These are phyloP conservation scores for Bruguiera hainesii DNA, from an alignment of 441 rosid genomes.

Conservation along the genomic window DNA sequence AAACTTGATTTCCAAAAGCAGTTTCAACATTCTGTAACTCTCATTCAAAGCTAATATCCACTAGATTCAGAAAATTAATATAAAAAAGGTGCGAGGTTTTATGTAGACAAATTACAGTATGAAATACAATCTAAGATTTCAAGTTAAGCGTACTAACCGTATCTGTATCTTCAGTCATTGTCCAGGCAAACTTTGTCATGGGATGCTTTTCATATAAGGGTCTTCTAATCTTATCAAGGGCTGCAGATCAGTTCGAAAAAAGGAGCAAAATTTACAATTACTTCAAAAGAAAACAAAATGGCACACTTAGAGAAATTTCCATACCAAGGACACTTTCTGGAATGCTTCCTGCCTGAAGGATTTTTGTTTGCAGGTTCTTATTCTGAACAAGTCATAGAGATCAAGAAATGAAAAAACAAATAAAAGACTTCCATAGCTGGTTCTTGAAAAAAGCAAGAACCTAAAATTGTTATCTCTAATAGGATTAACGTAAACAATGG, in stretches of 20 bases:
- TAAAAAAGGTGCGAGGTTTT: constrained; percentile 1
- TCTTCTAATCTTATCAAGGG: constrained; percentile 78
- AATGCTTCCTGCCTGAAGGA: constrained; percentile 63
- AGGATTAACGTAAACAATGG: too few relatives aligned
- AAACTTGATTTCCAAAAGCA: constrained; percentile 4
- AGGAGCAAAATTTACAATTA: constrained; percentile 13
- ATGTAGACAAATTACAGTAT: constrained; percentile 10
- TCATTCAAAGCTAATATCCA: background rate
- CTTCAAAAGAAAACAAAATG: constrained; percentile 11
- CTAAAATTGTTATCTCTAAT: too few relatives aligned
- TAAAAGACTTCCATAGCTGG: background rate
- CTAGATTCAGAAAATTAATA: background rate
- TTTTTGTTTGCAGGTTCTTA: constrained; percentile 54
- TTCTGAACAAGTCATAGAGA: constrained; percentile 40
- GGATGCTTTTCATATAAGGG: constrained; percentile 97
- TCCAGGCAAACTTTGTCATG: constrained; percentile 92
- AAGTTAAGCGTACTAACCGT: constrained; percentile 48
- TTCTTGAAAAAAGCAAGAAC: too few relatives aligned
- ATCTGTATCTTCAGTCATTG: constrained; percentile 78
- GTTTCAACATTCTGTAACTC: background rate
- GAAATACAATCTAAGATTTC: constrained; percentile 7
- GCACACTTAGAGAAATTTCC: constrained; percentile 12
- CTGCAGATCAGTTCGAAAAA: constrained; percentile 42
- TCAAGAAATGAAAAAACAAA: constrained; percentile 8
- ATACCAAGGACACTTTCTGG: constrained; percentile 74